Base-by-base conservation (phyloP, 1,139 yeast species). In the Pichia inconspicua region DNA sequence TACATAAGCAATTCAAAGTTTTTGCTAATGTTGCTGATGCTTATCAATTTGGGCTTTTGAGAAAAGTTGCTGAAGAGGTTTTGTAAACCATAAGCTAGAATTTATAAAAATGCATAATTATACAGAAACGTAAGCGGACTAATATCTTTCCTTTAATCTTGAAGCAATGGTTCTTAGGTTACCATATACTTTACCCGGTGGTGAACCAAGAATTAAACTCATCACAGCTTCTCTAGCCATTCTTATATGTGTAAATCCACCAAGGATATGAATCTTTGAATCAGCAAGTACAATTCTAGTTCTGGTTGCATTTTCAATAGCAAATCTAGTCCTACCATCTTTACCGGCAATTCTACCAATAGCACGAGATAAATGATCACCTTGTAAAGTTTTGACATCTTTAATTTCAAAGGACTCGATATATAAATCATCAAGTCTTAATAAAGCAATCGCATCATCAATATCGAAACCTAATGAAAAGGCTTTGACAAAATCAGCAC, bases 271-370 rank as follows among this genome's bases (percentile, higher is more conserved):
- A 60, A 92, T 90, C 67, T 90, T 92, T 43, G 95, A 81, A 67
- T 92, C 98, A 0, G 99, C 99, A 59, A 92, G 75, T 22, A 92
- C 99, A 44, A 92, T 90, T 74, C 99, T 84, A 14, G 99, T 92
- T 71, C 97, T 80, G 32, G 98, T 90, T 25, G 98, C 97, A 64
- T 92, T 92, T 69, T 92, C 99, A 62, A 92, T 92, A 36, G 98
- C 97, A 67, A 90, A 92, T 71, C 92, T 92, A 54, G 98, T 92
- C 70, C 90, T 90, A 63, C 99, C 99, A 65, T 92, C 99, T 65
- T 92, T 94, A 67, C 99, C 99, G 25, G 98, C 98, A 67, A 92
- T 92, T 76, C 99, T 89, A 61, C 98, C 99, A 65, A 92, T 92
- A 19, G 99, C 98, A 74, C 99, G 83, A 43, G 96, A 84, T 66